Base-by-base conservation (phyloP, 1,139 yeast species). In the Geotrichum aggregatum region DNA sequence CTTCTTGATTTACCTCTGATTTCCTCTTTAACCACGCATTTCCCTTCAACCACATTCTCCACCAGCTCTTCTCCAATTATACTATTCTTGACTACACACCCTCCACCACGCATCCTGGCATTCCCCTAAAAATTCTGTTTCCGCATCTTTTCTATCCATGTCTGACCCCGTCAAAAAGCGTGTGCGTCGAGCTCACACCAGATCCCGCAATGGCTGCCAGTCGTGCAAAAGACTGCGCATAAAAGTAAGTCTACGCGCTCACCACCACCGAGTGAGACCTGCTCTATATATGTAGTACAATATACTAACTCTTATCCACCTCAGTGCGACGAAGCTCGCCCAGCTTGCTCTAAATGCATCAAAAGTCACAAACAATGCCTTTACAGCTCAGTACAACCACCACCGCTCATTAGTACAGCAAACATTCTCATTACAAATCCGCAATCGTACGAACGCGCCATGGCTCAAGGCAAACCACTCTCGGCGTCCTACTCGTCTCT, bases 351-450 rank as follows among this genome's bases (percentile, higher is more conserved):
- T 16, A 50, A 50, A 33, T 50, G 53, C 24, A 30, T 40, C 18
- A 45, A 46, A 38, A 39, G 53, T 10, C 38, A 45, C 24, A 45
- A 43, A 22, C 39, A 41, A 21, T 50, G 53, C 30, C 14, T 50
- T 14, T 50, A 50, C 42, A 41, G n/a, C 35, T 26, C 40, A 13
- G 42, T 19, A 13, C 49, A 45, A 26, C 50, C 47, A 10, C 51
- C 46, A 16, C 51, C 54, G 35, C 45, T 30, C 35, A 47, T 51
- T 14, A 33, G 24, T 41, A 47, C 51, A 7, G 49, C 50, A 11
- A 47, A 47, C 34, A 51, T 47, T 21, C 30, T 47, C 39, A 47
- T 51, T 26, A 51, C 49, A 18, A 47, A 47, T 24, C 51, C 51
- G 1, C 51, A 50, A 33, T 39, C 49, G 11, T 50, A 47, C 36